phyloP scores from a whole-genome alignment of 148 eudicot genomes.

The Fagopyrum esculentum region DNA sequence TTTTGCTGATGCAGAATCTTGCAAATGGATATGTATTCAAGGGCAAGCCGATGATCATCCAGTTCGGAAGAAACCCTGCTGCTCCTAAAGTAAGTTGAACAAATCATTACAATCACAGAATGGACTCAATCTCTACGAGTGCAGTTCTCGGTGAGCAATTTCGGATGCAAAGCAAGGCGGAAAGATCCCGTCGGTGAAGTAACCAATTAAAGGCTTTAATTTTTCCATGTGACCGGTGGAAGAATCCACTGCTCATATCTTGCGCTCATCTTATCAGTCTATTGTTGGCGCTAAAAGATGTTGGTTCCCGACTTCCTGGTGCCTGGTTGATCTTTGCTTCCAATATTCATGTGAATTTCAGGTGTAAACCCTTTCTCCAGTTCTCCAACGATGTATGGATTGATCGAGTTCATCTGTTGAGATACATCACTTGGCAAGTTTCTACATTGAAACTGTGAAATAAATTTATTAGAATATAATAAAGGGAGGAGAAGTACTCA shows the following conservation, averaged over 20 bases:
- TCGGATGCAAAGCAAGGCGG: background rate
- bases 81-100: conserved; percentile 30
- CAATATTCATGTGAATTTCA: background rate
- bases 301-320: background rate
- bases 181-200: background rate
- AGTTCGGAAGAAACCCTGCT: conserved; percentile 69
- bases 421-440: too few relatives aligned
- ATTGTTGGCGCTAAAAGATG: background rate
- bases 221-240: background rate
- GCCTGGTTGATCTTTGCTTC: background rate
- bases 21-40: conserved; percentile 86
- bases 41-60: conserved; percentile 93
- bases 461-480: too few relatives aligned
- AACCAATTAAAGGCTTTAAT: background rate
- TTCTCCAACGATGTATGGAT: too few relatives aligned
- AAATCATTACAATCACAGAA: background rate
- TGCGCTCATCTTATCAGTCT: background rate
- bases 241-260: background rate
- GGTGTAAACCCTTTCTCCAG: background rate
- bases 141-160: background rate
- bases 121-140: background rate
- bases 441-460: too few relatives aligned
- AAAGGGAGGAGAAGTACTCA: too few relatives aligned
- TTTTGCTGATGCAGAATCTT: conserved; percentile 41
- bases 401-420: too few relatives aligned